Evolutionary conservation across 768 basidiomycete species (phyloP).

Genomic region (Daedaleopsis sinensis): DNA sequence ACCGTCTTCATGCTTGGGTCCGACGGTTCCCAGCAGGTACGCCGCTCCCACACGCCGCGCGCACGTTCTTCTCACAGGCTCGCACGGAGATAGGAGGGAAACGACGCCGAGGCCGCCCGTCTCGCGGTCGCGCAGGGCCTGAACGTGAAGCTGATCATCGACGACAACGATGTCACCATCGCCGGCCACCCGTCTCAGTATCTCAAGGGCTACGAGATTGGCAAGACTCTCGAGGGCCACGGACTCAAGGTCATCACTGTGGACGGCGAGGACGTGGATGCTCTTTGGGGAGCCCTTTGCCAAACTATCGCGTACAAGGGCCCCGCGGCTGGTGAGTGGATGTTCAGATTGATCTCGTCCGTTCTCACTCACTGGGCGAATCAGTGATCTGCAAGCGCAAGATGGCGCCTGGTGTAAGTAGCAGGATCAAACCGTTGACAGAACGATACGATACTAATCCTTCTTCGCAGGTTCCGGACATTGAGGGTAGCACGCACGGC

Average conservation of each 20-base stretch:
- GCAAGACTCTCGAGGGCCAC: slow-evolving; percentile 77
- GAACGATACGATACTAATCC: slow-evolving; percentile 52
- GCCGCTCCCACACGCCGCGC: neutral
- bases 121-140: slow-evolving; percentile 82
- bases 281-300: slow-evolving; percentile 69
- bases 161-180: slow-evolving; percentile 92
- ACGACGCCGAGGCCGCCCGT: slow-evolving; percentile 88
- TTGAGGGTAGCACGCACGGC: slow-evolving; percentile 78
- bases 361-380: neutral
- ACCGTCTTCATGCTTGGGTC: slow-evolving; percentile 84
- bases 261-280: slow-evolving; percentile 80
- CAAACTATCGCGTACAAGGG: slow-evolving; percentile 63
- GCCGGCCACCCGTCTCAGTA: slow-evolving; percentile 90
- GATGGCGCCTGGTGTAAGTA: slow-evolving; percentile 42
- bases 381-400: slow-evolving; percentile 67
- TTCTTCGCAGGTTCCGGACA: slow-evolving; percentile 58
- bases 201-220: slow-evolving; percentile 74
- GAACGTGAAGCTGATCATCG: slow-evolving; percentile 86
- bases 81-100: slow-evolving; percentile 55
- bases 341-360: neutral
- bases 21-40: slow-evolving; percentile 79
- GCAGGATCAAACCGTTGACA: slow-evolving; percentile 31
- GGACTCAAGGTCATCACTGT: slow-evolving; percentile 76
- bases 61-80: neutral
- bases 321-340: slow-evolving; percentile 68